Conservation (phyloP, 164 flowering plant genomes). For the Aristolochia contorta region DNA sequence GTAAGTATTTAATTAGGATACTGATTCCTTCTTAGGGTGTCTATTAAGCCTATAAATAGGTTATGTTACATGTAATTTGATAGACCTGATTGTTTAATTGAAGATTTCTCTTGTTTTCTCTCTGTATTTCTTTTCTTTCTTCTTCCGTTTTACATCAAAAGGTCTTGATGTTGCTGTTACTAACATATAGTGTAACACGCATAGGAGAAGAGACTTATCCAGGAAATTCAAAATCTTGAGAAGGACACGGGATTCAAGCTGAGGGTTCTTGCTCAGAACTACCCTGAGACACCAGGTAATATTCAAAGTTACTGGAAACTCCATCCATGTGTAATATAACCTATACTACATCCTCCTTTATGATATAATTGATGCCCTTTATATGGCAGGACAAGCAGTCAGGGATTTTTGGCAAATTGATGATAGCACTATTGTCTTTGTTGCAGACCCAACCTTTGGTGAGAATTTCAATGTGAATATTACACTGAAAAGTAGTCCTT, state of each 20-base stretch:
- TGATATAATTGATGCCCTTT: not conserved
- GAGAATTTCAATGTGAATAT: conserved; percentile 5
- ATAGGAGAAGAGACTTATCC: conserved; percentile 67
- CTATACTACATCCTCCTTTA: not conserved
- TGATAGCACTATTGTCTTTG: conserved; percentile 91
- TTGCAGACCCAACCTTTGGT: conserved; percentile 97
- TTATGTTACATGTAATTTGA: no score
- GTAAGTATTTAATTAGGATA: no score
- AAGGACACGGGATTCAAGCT: conserved; percentile 86
- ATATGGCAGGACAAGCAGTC: conserved; percentile 67
- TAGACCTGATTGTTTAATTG: no score
- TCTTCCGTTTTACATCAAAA: no score
- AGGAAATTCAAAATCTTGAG: conserved; percentile 69
- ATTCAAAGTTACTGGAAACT: not conserved
- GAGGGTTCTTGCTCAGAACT: conserved; percentile 90
- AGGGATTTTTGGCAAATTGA: conserved; percentile 92
- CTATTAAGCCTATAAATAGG: no score
- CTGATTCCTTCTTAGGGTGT: no score
- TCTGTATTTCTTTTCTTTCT: no score
- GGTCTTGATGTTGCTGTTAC: not conserved
- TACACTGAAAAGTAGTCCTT: no score
- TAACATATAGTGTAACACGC: not conserved
- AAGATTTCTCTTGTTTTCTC: no score
- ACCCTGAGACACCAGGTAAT: conserved; percentile 95
- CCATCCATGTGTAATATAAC: not conserved